phyloP scores from a whole-genome alignment of 352 stramenopile genomes.

The Detonula confervacea region DNA sequence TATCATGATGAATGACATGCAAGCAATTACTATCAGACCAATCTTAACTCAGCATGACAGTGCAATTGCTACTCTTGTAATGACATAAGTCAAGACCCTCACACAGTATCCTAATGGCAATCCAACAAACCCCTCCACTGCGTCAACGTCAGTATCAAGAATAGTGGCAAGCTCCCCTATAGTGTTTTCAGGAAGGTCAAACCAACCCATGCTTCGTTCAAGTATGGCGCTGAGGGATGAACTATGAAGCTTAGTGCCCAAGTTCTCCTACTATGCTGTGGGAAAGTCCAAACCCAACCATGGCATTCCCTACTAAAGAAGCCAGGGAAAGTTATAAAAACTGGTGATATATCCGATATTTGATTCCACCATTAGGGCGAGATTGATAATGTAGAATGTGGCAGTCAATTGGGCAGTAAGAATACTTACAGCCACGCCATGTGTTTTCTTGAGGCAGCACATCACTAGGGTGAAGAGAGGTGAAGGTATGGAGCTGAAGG shows the following conservation, averaged over 20 bases:
- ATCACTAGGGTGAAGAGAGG: no score
- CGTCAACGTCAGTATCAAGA: constrained; percentile 43
- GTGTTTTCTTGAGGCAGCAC: no score
- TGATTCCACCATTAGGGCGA: constrained; percentile 43
- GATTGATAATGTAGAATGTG: constrained; percentile 51
- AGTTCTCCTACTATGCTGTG: constrained; percentile 32
- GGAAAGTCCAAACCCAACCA: constrained; percentile 50
- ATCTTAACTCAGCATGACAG: constrained; percentile 74
- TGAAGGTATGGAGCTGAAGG: no score
- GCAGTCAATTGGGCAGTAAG: constrained; percentile 51
- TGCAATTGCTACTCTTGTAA: constrained; percentile 50
- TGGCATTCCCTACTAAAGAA: constrained; percentile 48
- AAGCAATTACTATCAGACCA: constrained; percentile 70
- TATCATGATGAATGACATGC: constrained; percentile 78
- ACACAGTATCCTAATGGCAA: constrained; percentile 41
- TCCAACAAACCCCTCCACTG: constrained; percentile 35
- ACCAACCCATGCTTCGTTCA: constrained; percentile 51
- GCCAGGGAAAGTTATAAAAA: constrained; percentile 53
- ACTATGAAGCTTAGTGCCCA: constrained; percentile 32
- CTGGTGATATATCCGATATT: constrained; percentile 34
- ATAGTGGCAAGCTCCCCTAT: constrained; percentile 48
- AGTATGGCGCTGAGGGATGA: constrained; percentile 48
- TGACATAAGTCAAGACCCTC: constrained; percentile 35
- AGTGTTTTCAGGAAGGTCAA: constrained; percentile 44
- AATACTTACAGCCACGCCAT: no score